Conservation (phyloP, 1,284 basidiomycete genomes). For the Irpex sp. region DNA sequence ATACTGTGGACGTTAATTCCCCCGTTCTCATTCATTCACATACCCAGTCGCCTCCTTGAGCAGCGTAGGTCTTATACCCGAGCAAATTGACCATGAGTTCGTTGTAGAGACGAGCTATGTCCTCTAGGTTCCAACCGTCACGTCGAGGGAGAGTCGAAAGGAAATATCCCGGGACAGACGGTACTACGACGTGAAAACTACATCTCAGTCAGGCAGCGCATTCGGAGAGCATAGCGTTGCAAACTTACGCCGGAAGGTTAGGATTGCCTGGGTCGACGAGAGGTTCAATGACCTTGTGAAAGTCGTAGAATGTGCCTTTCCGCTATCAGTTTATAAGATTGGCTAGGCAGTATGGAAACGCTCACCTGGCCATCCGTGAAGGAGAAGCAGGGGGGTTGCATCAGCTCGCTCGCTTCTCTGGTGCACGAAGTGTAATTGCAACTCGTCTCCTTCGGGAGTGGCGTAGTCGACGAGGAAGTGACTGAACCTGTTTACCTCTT, state of each 20-base stretch:
- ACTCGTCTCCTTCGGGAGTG: conserved; percentile 1
- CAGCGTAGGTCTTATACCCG: conserved; percentile 12
- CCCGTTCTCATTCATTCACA: no score
- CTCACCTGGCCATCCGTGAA: conserved; percentile 16
- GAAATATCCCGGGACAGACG: conserved; percentile 16
- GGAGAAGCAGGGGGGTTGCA: conserved; percentile 12
- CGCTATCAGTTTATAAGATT: no score
- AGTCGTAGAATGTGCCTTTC: conserved; percentile 16
- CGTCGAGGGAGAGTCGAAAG: conserved; percentile 13
- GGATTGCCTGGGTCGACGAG: conserved; percentile 8
- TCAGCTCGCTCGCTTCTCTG: conserved; percentile 7
- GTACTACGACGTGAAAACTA: conserved; percentile 15
- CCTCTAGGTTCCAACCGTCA: conserved; percentile 11
- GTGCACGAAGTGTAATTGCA: conserved; percentile 14
- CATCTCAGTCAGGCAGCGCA: neutral
- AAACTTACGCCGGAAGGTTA: conserved; percentile 7
- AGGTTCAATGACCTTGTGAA: conserved; percentile 8
- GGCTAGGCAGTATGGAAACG: no score
- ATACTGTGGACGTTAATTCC: no score
- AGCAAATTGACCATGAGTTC: conserved; percentile 14
- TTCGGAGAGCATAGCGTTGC: neutral
- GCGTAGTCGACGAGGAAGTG: conserved; percentile 10
- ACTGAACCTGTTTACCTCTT: conserved; percentile 9
- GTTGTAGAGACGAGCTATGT: conserved; percentile 14
- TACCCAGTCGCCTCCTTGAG: conserved; percentile 11